Percentiles rank a stretch among this genome's conserved stretches.
phyloP scores from a whole-genome alignment of 805 yeast species.

The Zygotorulaspora danielsina region DNA sequence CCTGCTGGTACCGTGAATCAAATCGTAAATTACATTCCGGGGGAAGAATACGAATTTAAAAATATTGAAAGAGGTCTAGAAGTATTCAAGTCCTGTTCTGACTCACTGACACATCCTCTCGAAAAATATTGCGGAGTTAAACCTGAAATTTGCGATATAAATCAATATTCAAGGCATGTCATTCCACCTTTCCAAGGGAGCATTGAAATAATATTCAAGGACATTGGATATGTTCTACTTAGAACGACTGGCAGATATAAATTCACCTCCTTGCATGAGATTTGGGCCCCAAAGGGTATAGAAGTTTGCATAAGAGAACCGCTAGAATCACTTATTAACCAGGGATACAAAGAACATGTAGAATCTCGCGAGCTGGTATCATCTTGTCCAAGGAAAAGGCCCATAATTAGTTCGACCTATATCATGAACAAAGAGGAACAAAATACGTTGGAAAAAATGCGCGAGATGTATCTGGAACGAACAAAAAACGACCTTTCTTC shows the following conservation, averaged over 20 bases:
- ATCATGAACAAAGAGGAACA: constrained; percentile 24
- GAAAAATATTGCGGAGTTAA: constrained; percentile 31
- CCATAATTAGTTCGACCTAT: constrained; percentile 29
- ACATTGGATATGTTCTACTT: constrained; percentile 59
- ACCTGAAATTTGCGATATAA: constrained; percentile 13
- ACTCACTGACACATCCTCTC: constrained; percentile 30
- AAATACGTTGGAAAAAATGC: constrained; percentile 24
- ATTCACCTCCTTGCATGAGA: constrained; percentile 39
- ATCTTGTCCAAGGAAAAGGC: constrained; percentile 26
- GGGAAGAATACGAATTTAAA: constrained; percentile 35
- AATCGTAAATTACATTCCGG: constrained; percentile 44
- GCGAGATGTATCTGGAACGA: constrained; percentile 26
- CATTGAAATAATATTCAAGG: constrained; percentile 60
- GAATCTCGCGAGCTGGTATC: constrained; percentile 32
- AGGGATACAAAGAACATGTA: constrained; percentile 35
- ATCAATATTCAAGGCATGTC: constrained; percentile 41
- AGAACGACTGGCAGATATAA: constrained; percentile 51
- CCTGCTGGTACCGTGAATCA: constrained; percentile 50
- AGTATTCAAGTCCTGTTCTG: constrained; percentile 21
- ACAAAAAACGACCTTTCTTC: constrained; percentile 24
- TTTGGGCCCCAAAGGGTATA: constrained; percentile 54
- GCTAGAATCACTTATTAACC: constrained; percentile 31
- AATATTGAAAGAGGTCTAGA: constrained; percentile 36
- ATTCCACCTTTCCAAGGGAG: constrained; percentile 71
- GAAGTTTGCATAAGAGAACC: constrained; percentile 53